Percentiles rank a stretch among this genome's conserved stretches.
Conservation (phyloP, 2,329 filamentous ascomycete genomes). For the Colletotrichum trifolii region DNA sequence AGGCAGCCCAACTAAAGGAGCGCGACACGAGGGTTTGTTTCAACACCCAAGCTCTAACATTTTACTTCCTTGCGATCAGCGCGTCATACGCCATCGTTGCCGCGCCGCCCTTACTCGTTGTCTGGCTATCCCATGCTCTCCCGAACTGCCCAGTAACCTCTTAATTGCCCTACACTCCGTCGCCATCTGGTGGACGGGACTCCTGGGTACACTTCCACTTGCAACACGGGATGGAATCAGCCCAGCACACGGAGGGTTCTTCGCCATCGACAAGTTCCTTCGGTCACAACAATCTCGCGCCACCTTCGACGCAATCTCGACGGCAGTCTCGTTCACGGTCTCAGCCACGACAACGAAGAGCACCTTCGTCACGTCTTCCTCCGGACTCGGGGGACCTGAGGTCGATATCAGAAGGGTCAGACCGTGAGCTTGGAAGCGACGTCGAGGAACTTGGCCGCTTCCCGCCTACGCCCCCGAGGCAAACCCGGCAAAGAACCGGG, state of each 20-base stretch:
- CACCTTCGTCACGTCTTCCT: constrained; percentile 10
- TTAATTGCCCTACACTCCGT: constrained; percentile 15
- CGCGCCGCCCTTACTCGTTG: constrained; percentile 4
- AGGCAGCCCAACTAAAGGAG: constrained; percentile 11
- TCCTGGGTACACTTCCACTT: background rate
- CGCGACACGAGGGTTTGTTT: constrained; percentile 34
- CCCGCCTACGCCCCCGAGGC: constrained; percentile 5
- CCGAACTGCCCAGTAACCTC: background rate
- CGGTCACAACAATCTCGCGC: background rate
- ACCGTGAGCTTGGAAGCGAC: constrained; percentile 16
- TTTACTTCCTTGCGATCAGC: constrained; percentile 20
- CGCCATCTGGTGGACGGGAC: background rate
- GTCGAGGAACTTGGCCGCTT: constrained; percentile 15
- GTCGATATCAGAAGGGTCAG: constrained; percentile 12
- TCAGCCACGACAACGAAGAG: constrained; percentile 20
- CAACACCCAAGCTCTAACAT: constrained; percentile 26
- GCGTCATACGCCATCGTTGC: constrained; percentile 22
- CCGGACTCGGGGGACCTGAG: constrained; percentile 9
- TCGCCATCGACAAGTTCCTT: constrained; percentile 8
- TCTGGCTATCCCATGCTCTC: constrained; percentile 3
- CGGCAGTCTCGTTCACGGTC: background rate
- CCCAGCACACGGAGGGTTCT: constrained; percentile 31
- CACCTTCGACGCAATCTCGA: constrained; percentile 15
- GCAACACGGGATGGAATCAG: constrained; percentile 30
- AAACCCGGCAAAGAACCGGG: constrained; percentile 6